Evolutionary conservation across 352 stramenopile species (phyloP), one percentile per base, ranked within the genome.

Genomic region (Phytophthora europaea): DNA sequence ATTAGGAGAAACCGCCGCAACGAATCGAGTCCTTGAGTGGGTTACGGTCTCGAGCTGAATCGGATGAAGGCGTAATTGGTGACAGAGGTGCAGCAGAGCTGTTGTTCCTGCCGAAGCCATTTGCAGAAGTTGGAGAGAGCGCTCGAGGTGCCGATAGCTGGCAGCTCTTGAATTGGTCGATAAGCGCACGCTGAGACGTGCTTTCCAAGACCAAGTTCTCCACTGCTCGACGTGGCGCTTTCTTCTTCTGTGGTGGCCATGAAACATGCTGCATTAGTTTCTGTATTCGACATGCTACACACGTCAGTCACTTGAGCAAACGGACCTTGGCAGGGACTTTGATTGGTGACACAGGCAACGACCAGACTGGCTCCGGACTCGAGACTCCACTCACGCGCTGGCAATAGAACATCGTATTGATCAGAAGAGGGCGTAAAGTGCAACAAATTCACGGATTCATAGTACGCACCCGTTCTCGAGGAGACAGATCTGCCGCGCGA

Each of bases 151-250:
- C 34, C 56, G 48, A 56, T 38, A 81, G 67, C 22, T 78, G 63
- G 26, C 64, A 75, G 23, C 70, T 75, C 65, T 92, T 92, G 64
- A 92, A 73, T 31, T 91, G 83, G 15, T 91, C 80, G 3, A 92
- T 73, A 36, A 85, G 16, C 22, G 55, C 45, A 10, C 85, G 85
- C 64, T 92, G 78, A 13, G 78, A 81, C 8, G 81, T 81, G 60
- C 83, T 84, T 57, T 85, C 83, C 31, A 85, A 31, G 5, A 90
- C 73, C 2, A 91, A 36, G 26, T 75, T 83, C 67, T 92, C 85
- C 2, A 87, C 54, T 23, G 50, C 67, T 43, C 80, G 45, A 3
- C 65, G 57, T 18, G 65, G 53, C 0, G 59, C 31, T 23, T 61
- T 73, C 26, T 55, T 55, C 20, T 67, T 57, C 58, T 72, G 61